Conservation (phyloP, 176 grass and related monocot species). For the Bothriochloa decipiens region DNA sequence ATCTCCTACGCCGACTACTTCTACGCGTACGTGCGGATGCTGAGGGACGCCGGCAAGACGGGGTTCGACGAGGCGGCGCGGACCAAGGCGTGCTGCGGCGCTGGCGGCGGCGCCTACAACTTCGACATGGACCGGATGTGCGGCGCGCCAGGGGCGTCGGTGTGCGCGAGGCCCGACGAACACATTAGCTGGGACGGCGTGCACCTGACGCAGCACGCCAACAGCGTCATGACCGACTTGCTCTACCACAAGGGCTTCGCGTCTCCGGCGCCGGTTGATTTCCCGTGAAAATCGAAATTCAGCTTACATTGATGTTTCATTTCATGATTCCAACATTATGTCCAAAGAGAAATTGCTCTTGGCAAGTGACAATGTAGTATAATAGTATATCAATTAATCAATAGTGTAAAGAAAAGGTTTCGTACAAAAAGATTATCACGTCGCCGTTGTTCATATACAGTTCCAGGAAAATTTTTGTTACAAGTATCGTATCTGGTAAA, state of each 20-base stretch:
- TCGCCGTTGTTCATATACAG: constrained; percentile 25
- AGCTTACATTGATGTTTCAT: too few relatives aligned
- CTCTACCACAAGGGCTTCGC: background rate
- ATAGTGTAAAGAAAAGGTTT: background rate
- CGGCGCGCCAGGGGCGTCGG: constrained; percentile 22
- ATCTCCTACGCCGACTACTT: constrained; percentile 84
- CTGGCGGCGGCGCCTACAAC: constrained; percentile 52
- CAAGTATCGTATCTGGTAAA: constrained; percentile 33
- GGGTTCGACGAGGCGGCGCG: constrained; percentile 41
- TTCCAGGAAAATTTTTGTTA: constrained; percentile 19
- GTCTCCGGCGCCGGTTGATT: constrained; percentile 16
- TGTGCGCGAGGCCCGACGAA: too few relatives aligned
- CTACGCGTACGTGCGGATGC: constrained; percentile 65
- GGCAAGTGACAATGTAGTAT: too few relatives aligned
- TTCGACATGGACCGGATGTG: constrained; percentile 64
- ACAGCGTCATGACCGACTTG: too few relatives aligned
- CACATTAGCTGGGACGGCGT: too few relatives aligned
- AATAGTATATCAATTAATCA: background rate
- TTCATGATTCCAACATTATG: background rate
- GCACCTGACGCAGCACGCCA: too few relatives aligned
- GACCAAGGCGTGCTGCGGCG: constrained; percentile 63
- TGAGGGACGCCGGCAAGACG: constrained; percentile 43
- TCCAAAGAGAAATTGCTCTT: too few relatives aligned
- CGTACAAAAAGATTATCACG: constrained; percentile 22
- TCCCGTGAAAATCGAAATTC: background rate